Conservation (phyloP, 2,329 filamentous ascomycete species). For the Aspergillus chevalieri region DNA sequence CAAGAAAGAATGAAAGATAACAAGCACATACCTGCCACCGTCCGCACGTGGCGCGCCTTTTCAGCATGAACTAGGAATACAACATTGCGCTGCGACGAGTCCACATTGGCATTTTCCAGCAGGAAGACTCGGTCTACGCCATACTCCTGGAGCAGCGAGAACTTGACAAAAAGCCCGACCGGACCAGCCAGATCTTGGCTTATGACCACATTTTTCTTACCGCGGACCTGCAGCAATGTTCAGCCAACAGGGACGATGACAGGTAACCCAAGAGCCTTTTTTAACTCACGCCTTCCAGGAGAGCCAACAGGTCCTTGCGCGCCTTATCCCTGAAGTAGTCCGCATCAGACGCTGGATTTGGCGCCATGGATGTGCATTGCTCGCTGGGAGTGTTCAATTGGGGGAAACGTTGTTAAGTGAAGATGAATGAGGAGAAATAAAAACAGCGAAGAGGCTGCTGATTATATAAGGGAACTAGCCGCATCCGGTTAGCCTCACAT, state of each 20-base stretch:
- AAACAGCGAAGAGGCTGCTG: background rate
- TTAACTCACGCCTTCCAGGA: constrained; percentile 86
- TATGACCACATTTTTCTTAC: constrained; percentile 97
- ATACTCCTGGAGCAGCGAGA: constrained; percentile 91
- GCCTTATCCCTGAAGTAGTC: constrained; percentile 51
- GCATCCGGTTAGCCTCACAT: background rate
- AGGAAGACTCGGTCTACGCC: constrained; percentile 97
- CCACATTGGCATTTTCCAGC: constrained; percentile 89
- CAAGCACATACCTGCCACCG: constrained; percentile 71
- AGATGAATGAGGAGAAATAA: background rate
- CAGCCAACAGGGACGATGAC: constrained; percentile 11
- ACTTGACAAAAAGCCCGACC: constrained; percentile 86
- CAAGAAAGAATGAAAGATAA: constrained; percentile 9
- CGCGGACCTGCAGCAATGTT: constrained; percentile 64
- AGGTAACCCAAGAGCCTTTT: constrained; percentile 28
- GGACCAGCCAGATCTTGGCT: constrained; percentile 86
- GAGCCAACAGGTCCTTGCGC: constrained; percentile 78
- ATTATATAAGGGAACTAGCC: background rate
- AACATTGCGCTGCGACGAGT: constrained; percentile 89
- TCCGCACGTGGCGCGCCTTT: constrained; percentile 73
- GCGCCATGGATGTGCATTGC: constrained; percentile 31
- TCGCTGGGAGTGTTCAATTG: too few species aligned
- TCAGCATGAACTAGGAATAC: constrained; percentile 90
- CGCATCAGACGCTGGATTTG: constrained; percentile 39
- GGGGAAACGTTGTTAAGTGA: background rate